Percentiles rank a stretch among this genome's conserved stretches.
Conservation (phyloP, 148 eudicot species). For the Camellia lanceoleosa region DNA sequence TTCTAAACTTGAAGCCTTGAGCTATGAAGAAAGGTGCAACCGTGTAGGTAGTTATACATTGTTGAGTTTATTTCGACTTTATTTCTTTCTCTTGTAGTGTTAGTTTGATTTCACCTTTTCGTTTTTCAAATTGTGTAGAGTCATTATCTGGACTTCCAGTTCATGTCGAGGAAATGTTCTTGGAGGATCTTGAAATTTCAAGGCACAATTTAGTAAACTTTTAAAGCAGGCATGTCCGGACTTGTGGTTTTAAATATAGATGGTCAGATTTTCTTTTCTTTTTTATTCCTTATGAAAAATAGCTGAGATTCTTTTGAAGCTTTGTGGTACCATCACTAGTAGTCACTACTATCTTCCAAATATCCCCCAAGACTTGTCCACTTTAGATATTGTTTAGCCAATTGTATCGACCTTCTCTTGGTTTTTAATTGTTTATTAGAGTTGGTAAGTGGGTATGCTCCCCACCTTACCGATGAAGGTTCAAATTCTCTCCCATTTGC, state of each 20-base stretch:
- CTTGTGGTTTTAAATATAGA: background rate
- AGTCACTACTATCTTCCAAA: background rate
- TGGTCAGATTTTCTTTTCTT: background rate
- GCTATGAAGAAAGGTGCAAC: constrained; percentile 26
- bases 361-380: background rate
- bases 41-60: constrained; percentile 5
- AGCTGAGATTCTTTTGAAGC: background rate
- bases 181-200: constrained; percentile 18
- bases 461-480: too few species aligned
- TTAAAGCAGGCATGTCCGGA: constrained; percentile 25
- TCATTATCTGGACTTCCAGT: constrained; percentile 20
- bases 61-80: background rate
- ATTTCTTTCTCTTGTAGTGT: background rate
- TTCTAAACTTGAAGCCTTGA: constrained; percentile 25
- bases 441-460: background rate
- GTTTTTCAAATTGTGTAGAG: constrained; percentile 14
- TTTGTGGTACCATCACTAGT: background rate
- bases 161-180: constrained; percentile 20
- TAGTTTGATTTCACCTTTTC: background rate
- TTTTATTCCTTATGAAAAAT: background rate
- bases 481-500: too few species aligned
- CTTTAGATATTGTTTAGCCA: background rate
- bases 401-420: background rate
- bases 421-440: background rate
- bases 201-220: constrained; percentile 27